Conservation (phyloP, 2,329 filamentous ascomycete species). For the Curvularia verruculosa region DNA sequence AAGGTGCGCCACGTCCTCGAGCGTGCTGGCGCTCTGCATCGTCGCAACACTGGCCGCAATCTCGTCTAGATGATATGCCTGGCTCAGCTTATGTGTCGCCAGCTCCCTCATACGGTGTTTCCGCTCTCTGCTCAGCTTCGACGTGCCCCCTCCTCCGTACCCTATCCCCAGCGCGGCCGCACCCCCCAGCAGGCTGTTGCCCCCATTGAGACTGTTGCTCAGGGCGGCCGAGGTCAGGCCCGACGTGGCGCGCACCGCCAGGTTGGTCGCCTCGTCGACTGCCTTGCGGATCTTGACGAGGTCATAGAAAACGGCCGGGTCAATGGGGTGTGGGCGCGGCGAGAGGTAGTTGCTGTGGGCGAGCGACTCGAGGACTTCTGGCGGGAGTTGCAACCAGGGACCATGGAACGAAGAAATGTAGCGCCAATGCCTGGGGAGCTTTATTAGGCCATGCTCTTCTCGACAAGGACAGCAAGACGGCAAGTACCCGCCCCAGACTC, state of each 20-base stretch:
- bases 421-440: conserved; percentile 71
- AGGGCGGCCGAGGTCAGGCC: conserved; percentile 71
- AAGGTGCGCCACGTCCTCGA: conserved; percentile 76
- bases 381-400: conserved; percentile 79
- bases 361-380: conserved; percentile 78
- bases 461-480: conserved; percentile 7
- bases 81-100: conserved; percentile 76
- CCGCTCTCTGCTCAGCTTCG: conserved; percentile 75
- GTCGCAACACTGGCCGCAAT: conserved; percentile 82
- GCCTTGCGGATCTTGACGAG: conserved; percentile 79
- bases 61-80: conserved; percentile 81
- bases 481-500: conserved; percentile 35
- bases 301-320: conserved; percentile 82
- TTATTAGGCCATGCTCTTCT: conserved; percentile 18
- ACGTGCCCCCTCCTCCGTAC: conserved; percentile 60
- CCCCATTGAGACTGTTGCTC: conserved; percentile 60
- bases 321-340: conserved; percentile 75
- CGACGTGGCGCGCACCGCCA: conserved; percentile 77
- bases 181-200: conserved; percentile 58
- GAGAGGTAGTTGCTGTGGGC: conserved; percentile 81
- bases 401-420: conserved; percentile 85
- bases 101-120: conserved; percentile 81
- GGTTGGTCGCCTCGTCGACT: conserved; percentile 79
- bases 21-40: conserved; percentile 78
- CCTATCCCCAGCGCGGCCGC: conserved; percentile 64